Evolutionary conservation across 2,329 filamentous ascomycete species (phyloP), one percentile per base, ranked within the genome.

Genomic region (Metarhizium anisopliae): DNA sequence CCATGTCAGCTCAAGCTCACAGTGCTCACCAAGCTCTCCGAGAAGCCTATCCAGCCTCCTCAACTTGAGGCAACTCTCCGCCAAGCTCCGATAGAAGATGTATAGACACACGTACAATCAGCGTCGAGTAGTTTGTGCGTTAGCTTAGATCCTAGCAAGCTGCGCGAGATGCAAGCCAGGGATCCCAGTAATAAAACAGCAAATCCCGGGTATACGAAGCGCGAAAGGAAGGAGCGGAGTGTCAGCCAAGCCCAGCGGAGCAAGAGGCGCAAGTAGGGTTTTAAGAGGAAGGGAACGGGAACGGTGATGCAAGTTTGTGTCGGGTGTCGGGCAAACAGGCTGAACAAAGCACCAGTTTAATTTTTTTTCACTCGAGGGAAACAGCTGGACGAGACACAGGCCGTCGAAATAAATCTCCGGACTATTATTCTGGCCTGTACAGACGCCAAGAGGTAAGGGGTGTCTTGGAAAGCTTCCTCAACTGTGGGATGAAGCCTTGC

Each of bases 191-290:
- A 49, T 32, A 13, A 38, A 16, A 25, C n/a, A 35, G 6, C 13
- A 10, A 11, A 51, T 45, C 14, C n/a, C 38, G 54, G 42, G 16
- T 47, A 25, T n/a, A 18, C 4, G 45, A n/a, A 50, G 25, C 47
- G 8, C 16, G 42, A 52, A 14, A 45, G 32, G 35, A 42, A 25
- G 32, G n/a, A 11, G 47, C 30, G 45, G 38, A 47, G 25, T n/a
- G 11, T 30, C 45, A 50, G 18, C 16, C 52, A 54, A 40, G 45
- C 8, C 10, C 1, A 20, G 36, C 47, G 20, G 20, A 47, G 20
- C 47, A 49, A 18, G 45, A n/a, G 52, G 52, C 52, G 47, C 32
- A 50, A 53, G n/a, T 20, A 49, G 55, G 55, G 14, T 54, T 54
- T 56, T 54, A 56, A 47, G 32, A 53, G 51, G 20, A 1, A 45